Conservation (phyloP, 768 basidiomycete genomes). For the Xerocomellus dryophilus region DNA sequence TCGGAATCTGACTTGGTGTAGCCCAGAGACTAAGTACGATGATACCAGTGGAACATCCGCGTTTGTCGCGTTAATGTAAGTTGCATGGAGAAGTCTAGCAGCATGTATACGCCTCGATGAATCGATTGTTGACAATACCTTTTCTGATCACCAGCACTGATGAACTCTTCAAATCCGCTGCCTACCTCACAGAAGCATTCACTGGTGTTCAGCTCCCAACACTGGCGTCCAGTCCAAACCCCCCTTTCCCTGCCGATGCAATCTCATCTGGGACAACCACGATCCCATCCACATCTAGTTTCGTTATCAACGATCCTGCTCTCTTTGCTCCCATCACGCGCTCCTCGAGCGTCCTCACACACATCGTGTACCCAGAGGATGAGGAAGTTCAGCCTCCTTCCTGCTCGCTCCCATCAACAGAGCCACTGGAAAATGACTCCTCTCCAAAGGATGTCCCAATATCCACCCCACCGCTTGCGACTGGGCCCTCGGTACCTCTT, state of each 20-base stretch:
- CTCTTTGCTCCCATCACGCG: conserved; percentile 9
- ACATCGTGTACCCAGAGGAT: conserved; percentile 16
- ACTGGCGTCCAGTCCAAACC: conserved; percentile 3
- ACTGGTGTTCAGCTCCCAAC: conserved; percentile 28
- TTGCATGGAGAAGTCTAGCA: background rate
- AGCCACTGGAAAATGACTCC: background rate
- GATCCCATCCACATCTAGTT: background rate
- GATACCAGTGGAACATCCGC: conserved; percentile 66
- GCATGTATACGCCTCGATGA: background rate
- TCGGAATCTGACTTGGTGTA: conserved; percentile 21
- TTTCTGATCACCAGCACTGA: conserved; percentile 49
- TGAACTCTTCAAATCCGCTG: conserved; percentile 73
- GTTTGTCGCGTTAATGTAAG: conserved; percentile 66
- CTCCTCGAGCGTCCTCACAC: conserved; percentile 24
- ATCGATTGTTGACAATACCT: conserved; percentile 2
- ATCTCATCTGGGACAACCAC: background rate
- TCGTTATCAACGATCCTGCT: background rate
- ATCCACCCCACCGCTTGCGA: background rate
- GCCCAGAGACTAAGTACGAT: conserved; percentile 63
- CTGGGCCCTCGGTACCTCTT: background rate
- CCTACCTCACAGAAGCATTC: conserved; percentile 71
- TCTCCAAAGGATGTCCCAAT: background rate
- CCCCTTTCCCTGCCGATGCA: conserved; percentile 5
- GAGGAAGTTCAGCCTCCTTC: background rate
- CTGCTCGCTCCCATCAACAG: background rate